A percentile compares a stretch with the other conserved stretches of the same genome.
Evolutionary conservation across 352 stramenopile species (phyloP).

Genomic region (Pythium utonaiense): DNA sequence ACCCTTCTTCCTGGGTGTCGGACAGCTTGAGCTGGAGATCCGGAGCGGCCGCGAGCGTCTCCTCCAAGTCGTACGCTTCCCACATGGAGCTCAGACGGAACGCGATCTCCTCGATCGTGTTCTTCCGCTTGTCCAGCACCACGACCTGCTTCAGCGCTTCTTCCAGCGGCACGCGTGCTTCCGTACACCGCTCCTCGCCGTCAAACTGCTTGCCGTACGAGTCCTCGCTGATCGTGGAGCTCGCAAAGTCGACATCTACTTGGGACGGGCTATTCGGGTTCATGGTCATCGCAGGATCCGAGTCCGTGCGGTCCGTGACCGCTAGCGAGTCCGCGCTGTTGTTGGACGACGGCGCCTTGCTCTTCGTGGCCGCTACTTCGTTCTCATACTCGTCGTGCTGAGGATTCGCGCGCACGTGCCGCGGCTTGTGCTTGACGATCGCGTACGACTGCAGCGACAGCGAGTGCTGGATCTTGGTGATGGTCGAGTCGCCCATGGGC

Average conservation of each 20-base stretch:
- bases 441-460: conserved; percentile 67
- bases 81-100: conserved; percentile 78
- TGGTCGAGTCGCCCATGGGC: conserved; percentile 63
- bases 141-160: conserved; percentile 82
- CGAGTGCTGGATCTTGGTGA: conserved; percentile 70
- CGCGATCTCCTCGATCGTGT: conserved; percentile 74
- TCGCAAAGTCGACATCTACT: conserved; percentile 15
- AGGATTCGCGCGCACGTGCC: conserved; percentile 26
- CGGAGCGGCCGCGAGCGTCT: conserved; percentile 29
- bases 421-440: conserved; percentile 37
- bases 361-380: not conserved
- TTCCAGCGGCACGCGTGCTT: conserved; percentile 59
- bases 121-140: conserved; percentile 40
- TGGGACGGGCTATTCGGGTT: not conserved
- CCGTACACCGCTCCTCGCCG: conserved; percentile 59
- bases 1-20: conserved; percentile 20
- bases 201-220: conserved; percentile 39
- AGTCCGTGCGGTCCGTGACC: conserved; percentile 42
- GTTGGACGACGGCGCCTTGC: conserved; percentile 8
- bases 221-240: conserved; percentile 27
- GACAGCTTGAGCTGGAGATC: conserved; percentile 32
- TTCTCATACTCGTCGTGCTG: not conserved
- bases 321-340: conserved; percentile 14
- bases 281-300: conserved; percentile 35
- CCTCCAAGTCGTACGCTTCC: conserved; percentile 63